phyloP scores from a whole-genome alignment of 129 eudicot species.

The Sambucus nigra region DNA sequence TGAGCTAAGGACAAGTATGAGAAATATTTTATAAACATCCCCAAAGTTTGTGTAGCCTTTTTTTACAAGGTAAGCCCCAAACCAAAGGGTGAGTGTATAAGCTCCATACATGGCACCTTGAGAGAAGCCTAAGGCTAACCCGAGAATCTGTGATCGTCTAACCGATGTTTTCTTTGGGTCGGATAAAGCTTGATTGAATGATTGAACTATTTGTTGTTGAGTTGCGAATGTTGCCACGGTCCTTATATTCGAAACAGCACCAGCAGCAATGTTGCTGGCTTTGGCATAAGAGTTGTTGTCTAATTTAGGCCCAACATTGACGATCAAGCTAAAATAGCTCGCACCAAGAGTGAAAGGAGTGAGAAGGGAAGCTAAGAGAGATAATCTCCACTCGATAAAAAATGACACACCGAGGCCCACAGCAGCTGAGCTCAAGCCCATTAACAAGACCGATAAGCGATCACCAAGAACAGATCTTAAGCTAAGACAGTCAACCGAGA shows the following conservation, averaged over 20 bases:
- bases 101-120: conserved; percentile 83
- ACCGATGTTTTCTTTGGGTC: conserved; percentile 47
- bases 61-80: conserved; percentile 70
- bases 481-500: conserved; percentile 49
- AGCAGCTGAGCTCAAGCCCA: conserved; percentile 77
- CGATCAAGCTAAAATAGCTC: conserved; percentile 60
- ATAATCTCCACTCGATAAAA: conserved; percentile 46
- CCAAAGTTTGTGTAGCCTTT: conserved; percentile 40
- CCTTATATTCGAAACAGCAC: conserved; percentile 75
- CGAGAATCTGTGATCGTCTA: conserved; percentile 49
- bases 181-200: conserved; percentile 49
- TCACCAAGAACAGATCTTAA: conserved; percentile 73
- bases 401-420: conserved; percentile 68
- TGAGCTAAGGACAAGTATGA: conserved; percentile 77
- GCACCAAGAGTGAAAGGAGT: conserved; percentile 87
- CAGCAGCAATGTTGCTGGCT: conserved; percentile 68
- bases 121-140: conserved; percentile 65
- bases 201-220: conserved; percentile 48
- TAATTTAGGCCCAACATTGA: conserved; percentile 65
- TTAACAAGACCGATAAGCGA: conserved; percentile 54
- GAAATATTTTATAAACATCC: conserved; percentile 65
- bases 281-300: conserved; percentile 59
- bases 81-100: conserved; percentile 49
- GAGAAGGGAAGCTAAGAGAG: conserved; percentile 44
- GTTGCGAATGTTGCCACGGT: conserved; percentile 75